phyloP scores from a whole-genome alignment of 148 eudicot species.

The Simmondsia chinensis region DNA sequence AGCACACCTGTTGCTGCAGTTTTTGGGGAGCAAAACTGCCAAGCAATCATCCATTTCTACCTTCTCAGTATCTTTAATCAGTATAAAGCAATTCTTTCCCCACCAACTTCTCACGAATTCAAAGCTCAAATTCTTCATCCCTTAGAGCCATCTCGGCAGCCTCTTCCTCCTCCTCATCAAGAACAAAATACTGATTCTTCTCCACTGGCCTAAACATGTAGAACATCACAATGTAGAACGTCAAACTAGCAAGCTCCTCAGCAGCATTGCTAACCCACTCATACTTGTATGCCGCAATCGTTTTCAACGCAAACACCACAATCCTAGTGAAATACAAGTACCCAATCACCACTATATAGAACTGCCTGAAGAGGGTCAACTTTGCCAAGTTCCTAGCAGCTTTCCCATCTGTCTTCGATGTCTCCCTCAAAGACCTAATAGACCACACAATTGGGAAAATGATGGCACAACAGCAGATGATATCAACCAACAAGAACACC shows the following conservation, averaged over 20 bases:
- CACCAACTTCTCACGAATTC: slow-evolving; percentile 2
- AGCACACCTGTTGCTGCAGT: slow-evolving; percentile 12
- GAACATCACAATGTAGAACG: slow-evolving; percentile 74
- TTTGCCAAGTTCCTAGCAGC: slow-evolving; percentile 90
- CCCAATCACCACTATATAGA: slow-evolving; percentile 90
- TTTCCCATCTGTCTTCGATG: slow-evolving; percentile 94
- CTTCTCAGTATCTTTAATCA: background rate
- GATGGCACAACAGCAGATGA: slow-evolving; percentile 79
- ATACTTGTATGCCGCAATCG: slow-evolving; percentile 83
- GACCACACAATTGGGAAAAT: slow-evolving; percentile 95
- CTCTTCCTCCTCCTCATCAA: slow-evolving; percentile 89
- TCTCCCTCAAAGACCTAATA: slow-evolving; percentile 82
- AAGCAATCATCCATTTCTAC: slow-evolving; percentile 14
- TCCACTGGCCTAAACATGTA: slow-evolving; percentile 98
- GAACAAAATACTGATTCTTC: slow-evolving; percentile 80
- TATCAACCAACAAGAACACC: slow-evolving; percentile 88
- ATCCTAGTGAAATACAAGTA: slow-evolving; percentile 95
- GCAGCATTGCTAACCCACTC: slow-evolving; percentile 94
- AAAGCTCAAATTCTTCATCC: slow-evolving; percentile 85
- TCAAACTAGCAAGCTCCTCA: slow-evolving; percentile 88
- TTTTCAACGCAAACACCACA: slow-evolving; percentile 78
- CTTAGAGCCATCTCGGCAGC: slow-evolving; percentile 91
- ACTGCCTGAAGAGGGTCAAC: slow-evolving; percentile 83
- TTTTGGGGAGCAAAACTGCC: slow-evolving; percentile 8
- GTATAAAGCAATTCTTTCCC: background rate